Evolutionary conservation across 108 stramenopile genomes (phyloP).

Genomic region (Cyclotella cryptica): DNA sequence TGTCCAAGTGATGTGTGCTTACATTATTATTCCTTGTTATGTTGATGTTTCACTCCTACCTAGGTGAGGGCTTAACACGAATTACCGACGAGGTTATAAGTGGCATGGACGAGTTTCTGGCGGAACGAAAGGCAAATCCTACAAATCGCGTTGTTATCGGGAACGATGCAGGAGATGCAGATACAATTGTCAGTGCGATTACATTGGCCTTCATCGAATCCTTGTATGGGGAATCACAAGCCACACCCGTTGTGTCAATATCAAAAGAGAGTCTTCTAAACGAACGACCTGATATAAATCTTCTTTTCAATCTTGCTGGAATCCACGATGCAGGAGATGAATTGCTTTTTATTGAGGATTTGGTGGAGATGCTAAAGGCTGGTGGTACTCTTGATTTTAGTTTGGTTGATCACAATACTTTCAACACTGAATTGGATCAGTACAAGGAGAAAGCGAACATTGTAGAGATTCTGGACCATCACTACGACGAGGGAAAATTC

Average conservation of each 20-base stretch:
- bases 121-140: constrained; percentile 38
- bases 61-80: neutral
- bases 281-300: constrained; percentile 69
- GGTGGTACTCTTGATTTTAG: constrained; percentile 45
- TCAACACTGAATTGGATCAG: constrained; percentile 27
- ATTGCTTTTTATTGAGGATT: constrained; percentile 58
- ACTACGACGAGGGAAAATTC: constrained; percentile 68
- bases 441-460: constrained; percentile 47
- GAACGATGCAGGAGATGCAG: constrained; percentile 90
- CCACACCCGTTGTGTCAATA: constrained; percentile 53
- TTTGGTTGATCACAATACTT: constrained; percentile 81
- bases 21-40: too few species aligned
- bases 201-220: constrained; percentile 71
- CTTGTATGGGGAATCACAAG: neutral
- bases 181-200: constrained; percentile 81
- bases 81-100: neutral
- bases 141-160: constrained; percentile 67
- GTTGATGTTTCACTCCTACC: too few species aligned
- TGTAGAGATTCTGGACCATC: constrained; percentile 84
- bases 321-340: constrained; percentile 41
- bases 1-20: neutral
- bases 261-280: constrained; percentile 32
- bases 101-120: constrained; percentile 30
- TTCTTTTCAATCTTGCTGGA: constrained; percentile 64
- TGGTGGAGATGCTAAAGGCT: constrained; percentile 16